Conservation (phyloP, 306 rosid genomes). For the Vachellia collinsii region DNA sequence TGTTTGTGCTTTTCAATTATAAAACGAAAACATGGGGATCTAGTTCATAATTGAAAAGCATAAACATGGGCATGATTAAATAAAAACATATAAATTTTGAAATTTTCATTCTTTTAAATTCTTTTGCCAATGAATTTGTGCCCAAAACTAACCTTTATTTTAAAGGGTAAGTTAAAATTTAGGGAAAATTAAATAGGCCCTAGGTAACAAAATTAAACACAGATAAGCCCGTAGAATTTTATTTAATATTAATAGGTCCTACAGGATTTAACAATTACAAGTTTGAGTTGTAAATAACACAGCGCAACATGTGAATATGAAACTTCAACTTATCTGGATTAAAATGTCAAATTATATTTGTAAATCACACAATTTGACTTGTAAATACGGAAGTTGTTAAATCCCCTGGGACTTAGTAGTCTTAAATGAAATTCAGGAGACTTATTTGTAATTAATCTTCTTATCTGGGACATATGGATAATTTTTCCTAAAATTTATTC, state of each 20-base stretch:
- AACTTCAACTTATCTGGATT: background rate
- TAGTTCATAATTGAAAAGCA: conserved; percentile 25
- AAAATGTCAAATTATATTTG: background rate
- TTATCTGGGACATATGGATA: background rate
- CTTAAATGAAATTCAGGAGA: background rate
- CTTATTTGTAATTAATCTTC: background rate
- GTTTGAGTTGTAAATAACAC: background rate
- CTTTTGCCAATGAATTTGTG: background rate
- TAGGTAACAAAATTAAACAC: background rate
- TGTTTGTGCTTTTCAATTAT: conserved; percentile 4
- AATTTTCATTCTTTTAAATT: background rate
- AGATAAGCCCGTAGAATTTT: no score
- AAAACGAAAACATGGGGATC: background rate
- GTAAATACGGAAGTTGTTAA: background rate
- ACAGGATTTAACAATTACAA: background rate
- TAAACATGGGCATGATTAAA: conserved; percentile 12
- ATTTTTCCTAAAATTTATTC: background rate
- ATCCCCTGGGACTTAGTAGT: background rate
- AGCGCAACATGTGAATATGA: background rate
- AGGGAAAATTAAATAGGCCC: no score
- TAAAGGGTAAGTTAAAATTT: background rate
- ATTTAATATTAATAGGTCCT: background rate
- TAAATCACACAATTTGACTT: no score
- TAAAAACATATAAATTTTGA: background rate
- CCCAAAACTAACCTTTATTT: conserved; percentile 9